These are phyloP conservation scores for Colletotrichum lini DNA, from an alignment of 2,329 filamentous ascomycete species.

Conservation along the genomic window DNA sequence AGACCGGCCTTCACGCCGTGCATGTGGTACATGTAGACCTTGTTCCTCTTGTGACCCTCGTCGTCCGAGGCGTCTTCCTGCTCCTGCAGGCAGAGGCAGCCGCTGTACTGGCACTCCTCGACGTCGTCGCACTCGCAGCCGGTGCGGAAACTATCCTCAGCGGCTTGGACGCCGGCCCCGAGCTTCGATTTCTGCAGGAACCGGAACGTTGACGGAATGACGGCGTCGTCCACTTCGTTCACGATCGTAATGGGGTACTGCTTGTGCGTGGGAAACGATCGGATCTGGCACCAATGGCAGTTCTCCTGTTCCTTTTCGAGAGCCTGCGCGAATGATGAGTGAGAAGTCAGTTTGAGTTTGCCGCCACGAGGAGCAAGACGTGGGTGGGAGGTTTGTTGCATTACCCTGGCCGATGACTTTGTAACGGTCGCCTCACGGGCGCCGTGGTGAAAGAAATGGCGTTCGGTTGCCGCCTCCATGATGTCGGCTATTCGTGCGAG, in stretches of 20 bases:
- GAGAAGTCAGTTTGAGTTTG: conserved; percentile 7
- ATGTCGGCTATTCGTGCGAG: background rate
- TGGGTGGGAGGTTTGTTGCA: conserved; percentile 1
- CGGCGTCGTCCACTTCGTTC: conserved; percentile 72
- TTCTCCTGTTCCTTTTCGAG: conserved; percentile 55
- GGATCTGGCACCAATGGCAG: conserved; percentile 76
- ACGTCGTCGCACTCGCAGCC: conserved; percentile 78
- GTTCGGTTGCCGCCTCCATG: conserved; percentile 63
- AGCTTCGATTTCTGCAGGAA: conserved; percentile 78
- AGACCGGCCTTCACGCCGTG: conserved; percentile 66
- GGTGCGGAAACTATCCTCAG: conserved; percentile 73
- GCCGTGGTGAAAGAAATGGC: conserved; percentile 67
- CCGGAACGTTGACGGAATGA: conserved; percentile 73
- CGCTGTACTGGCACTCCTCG: conserved; percentile 76
- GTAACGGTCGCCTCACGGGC: conserved; percentile 15
- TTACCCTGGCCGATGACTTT: conserved; percentile 37
- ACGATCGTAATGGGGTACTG: conserved; percentile 72
- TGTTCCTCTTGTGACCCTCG: conserved; percentile 32
- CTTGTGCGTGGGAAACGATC: conserved; percentile 64
- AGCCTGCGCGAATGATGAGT: conserved; percentile 47
- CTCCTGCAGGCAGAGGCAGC: conserved; percentile 79
- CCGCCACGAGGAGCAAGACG: background rate
- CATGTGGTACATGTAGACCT: conserved; percentile 75
- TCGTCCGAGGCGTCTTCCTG: conserved; percentile 67
- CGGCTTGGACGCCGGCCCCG: conserved; percentile 70